phyloP scores from a whole-genome alignment of 257 asterid species.

The Solanum corneliomulleri region DNA sequence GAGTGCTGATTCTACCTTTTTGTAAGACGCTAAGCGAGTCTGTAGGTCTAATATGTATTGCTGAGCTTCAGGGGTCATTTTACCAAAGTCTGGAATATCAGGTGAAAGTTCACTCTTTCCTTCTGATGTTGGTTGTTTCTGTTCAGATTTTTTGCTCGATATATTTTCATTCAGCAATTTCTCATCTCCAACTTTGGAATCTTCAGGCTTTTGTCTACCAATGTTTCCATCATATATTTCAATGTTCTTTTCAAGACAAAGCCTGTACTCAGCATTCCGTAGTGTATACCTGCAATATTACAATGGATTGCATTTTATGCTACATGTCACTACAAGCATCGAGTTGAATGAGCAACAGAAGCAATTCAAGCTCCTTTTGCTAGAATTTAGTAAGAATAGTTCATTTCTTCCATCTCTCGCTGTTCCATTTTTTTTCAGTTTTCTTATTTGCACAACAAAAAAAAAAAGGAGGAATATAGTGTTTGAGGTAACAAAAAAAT shows the following conservation, averaged over 20 bases:
- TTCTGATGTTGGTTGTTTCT: conserved; percentile 26
- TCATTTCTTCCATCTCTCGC: not conserved
- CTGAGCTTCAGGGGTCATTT: conserved; percentile 73
- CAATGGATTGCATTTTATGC: not conserved
- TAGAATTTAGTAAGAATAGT: not conserved
- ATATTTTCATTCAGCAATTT: conserved; percentile 14
- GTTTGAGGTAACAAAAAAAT: not conserved
- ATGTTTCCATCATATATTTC: conserved; percentile 39
- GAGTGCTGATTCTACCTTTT: conserved; percentile 37
- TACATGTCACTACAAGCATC: not conserved
- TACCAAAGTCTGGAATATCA: conserved; percentile 51
- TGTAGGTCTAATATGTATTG: conserved; percentile 52
- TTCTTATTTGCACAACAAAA: not conserved
- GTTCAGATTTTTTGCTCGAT: conserved; percentile 11
- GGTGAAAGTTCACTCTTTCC: conserved; percentile 22
- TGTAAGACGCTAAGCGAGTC: conserved; percentile 50
- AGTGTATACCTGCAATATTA: conserved; percentile 59
- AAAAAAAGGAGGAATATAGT: not conserved
- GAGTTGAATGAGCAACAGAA: not conserved
- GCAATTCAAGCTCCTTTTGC: not conserved
- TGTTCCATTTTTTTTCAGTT: not conserved
- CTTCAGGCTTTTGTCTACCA: conserved; percentile 29
- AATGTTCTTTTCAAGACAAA: conserved; percentile 81
- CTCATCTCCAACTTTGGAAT: conserved; percentile 22
- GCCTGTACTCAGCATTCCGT: conserved; percentile 90